phyloP scores from a whole-genome alignment of 2,329 filamentous ascomycete species.

The Colletotrichum magnum region DNA sequence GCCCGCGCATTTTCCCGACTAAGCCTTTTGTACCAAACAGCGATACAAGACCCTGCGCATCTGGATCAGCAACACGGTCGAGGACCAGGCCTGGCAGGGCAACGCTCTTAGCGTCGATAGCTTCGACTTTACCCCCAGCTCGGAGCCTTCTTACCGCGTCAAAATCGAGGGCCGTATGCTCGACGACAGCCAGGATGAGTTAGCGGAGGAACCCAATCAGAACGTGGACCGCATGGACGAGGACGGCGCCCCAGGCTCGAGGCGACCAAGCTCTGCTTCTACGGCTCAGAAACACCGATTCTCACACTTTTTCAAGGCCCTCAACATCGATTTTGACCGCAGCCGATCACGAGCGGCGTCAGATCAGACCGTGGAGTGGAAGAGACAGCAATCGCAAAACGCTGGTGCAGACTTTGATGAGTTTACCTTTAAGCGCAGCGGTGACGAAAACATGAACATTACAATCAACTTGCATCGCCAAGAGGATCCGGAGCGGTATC shows the following conservation, averaged over 20 bases:
- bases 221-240: slow-evolving; percentile 61
- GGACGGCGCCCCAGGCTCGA: slow-evolving; percentile 46
- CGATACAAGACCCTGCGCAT: slow-evolving; percentile 88
- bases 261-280: slow-evolving; percentile 52
- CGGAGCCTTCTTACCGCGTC: slow-evolving; percentile 86
- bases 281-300: slow-evolving; percentile 67
- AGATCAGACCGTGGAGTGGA: slow-evolving; percentile 84
- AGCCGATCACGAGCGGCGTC: slow-evolving; percentile 69
- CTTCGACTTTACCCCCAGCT: slow-evolving; percentile 85
- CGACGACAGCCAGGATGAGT: slow-evolving; percentile 73
- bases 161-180: slow-evolving; percentile 92
- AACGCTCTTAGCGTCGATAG: slow-evolving; percentile 77
- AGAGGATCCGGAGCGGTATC: slow-evolving; percentile 88
- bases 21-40: slow-evolving; percentile 53
- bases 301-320: slow-evolving; percentile 86
- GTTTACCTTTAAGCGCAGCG: slow-evolving; percentile 90
- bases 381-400: slow-evolving; percentile 75
- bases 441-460: slow-evolving; percentile 93
- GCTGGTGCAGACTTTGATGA: slow-evolving; percentile 85
- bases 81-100: slow-evolving; percentile 94
- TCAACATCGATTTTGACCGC: slow-evolving; percentile 81
- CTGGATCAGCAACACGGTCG: slow-evolving; percentile 95
- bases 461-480: slow-evolving; percentile 89
- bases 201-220: slow-evolving; percentile 39
- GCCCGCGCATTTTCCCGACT: not conserved